Conservation (phyloP, 192 early-diverging fungal genomes). For the Coemansia erecta region DNA sequence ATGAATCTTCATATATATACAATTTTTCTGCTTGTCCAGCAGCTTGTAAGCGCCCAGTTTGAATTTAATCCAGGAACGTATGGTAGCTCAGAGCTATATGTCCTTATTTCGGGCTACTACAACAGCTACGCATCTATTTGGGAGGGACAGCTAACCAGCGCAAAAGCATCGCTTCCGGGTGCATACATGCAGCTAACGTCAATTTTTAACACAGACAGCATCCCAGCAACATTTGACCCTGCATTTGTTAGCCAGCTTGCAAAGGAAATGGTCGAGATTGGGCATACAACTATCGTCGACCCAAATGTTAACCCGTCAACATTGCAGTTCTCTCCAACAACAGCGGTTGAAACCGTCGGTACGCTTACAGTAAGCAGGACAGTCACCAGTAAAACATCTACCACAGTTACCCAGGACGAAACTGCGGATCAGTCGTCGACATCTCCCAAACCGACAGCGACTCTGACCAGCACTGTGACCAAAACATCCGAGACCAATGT, state of each 20-base stretch:
- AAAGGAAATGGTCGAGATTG: conserved; percentile 26
- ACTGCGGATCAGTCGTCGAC: neutral
- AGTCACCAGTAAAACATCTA: no score
- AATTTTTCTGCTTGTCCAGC: neutral
- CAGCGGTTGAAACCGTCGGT: neutral
- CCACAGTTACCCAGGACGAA: no score
- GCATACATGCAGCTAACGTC: conserved; percentile 29
- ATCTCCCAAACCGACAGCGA: neutral
- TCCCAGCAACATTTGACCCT: conserved; percentile 30
- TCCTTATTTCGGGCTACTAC: conserved; percentile 29
- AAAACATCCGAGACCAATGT: neutral
- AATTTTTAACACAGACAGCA: conserved; percentile 10
- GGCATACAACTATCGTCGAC: conserved; percentile 28
- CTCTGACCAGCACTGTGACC: no score
- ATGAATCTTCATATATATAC: conserved; percentile 1
- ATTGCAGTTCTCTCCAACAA: neutral
- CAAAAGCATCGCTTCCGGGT: conserved; percentile 21
- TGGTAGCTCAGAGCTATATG: conserved; percentile 20
- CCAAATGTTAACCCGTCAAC: conserved; percentile 1
- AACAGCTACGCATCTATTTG: conserved; percentile 22
- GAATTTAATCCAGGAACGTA: conserved; percentile 34
- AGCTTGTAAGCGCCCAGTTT: conserved; percentile 19
- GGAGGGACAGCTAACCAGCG: conserved; percentile 20
- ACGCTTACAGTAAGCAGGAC: neutral
- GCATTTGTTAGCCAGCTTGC: conserved; percentile 30